Conservation (phyloP, 2,329 filamentous ascomycete genomes). For the Scedosporium dehoogii region DNA sequence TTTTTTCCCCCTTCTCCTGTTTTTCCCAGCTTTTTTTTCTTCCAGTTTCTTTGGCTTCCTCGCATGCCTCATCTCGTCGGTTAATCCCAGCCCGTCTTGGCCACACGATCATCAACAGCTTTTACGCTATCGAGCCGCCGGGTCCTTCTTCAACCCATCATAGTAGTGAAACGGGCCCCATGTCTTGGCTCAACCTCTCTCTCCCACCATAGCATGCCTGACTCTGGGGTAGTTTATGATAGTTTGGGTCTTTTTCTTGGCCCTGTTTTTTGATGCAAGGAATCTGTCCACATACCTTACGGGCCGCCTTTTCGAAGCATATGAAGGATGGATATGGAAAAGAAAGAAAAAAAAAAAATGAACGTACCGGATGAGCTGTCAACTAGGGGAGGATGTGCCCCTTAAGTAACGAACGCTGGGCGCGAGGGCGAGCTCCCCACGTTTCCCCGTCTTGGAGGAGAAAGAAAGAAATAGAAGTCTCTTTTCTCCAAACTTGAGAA, state of each 20-base stretch:
- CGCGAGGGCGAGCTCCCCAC: background rate
- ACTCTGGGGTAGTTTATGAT: background rate
- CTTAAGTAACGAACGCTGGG: background rate
- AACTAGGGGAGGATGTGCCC: background rate
- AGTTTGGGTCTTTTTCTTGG: background rate
- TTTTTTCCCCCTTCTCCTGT: background rate
- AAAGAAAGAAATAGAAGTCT: background rate
- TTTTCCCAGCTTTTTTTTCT: background rate
- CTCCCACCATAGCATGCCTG: background rate
- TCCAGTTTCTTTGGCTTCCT: background rate
- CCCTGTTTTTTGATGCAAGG: background rate
- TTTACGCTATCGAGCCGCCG: slow-evolving; percentile 1
- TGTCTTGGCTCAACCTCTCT: background rate
- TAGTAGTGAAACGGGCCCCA: background rate
- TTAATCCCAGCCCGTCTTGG: slow-evolving; percentile 7
- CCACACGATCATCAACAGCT: slow-evolving; percentile 1
- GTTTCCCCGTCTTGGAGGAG: background rate
- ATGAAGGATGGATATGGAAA: background rate
- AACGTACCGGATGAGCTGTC: background rate
- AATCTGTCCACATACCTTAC: background rate
- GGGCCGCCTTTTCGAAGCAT: background rate
- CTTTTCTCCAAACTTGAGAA: background rate
- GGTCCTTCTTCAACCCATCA: background rate
- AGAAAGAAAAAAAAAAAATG: background rate
- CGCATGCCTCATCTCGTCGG: slow-evolving; percentile 1